phyloP scores from a whole-genome alignment of 2,329 filamentous ascomycete genomes.

The Hymenoscyphus repandus region DNA sequence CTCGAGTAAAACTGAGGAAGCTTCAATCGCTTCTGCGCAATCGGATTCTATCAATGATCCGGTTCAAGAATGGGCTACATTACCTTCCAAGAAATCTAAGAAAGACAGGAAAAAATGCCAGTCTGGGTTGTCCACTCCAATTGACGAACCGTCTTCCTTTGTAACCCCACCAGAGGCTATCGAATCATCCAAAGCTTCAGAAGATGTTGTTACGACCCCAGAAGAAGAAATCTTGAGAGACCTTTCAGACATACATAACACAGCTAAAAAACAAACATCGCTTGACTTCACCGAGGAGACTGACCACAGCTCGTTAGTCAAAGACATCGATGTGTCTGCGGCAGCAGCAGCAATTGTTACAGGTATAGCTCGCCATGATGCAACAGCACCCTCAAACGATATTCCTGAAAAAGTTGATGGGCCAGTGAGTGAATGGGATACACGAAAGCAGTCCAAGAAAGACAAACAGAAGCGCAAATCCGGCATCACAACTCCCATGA shows the following conservation, averaged over 20 bases:
- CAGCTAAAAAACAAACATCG: too few species aligned
- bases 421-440: too few species aligned
- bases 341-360: too few species aligned
- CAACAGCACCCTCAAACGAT: too few species aligned
- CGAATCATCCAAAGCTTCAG: not conserved
- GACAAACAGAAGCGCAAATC: too few species aligned
- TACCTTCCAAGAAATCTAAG: conserved; percentile 14
- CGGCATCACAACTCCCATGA: too few species aligned
- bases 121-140: conserved; percentile 7
- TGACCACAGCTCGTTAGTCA: too few species aligned
- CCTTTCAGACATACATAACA: not conserved
- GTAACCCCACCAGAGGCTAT: not conserved
- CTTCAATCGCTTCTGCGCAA: not conserved
- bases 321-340: not conserved
- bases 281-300: too few species aligned
- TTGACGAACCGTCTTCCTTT: not conserved
- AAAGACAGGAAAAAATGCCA: conserved; percentile 22
- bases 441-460: not conserved
- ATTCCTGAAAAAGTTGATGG: too few species aligned
- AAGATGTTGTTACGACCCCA: not conserved
- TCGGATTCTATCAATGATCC: not conserved
- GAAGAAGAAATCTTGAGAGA: too few species aligned
- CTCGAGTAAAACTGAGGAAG: not conserved
- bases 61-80: conserved; percentile 12
- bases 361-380: too few species aligned